These are phyloP conservation scores for Pilatotrama ljubarskyi DNA, from an alignment of 768 basidiomycete genomes.

Conservation along the genomic window DNA sequence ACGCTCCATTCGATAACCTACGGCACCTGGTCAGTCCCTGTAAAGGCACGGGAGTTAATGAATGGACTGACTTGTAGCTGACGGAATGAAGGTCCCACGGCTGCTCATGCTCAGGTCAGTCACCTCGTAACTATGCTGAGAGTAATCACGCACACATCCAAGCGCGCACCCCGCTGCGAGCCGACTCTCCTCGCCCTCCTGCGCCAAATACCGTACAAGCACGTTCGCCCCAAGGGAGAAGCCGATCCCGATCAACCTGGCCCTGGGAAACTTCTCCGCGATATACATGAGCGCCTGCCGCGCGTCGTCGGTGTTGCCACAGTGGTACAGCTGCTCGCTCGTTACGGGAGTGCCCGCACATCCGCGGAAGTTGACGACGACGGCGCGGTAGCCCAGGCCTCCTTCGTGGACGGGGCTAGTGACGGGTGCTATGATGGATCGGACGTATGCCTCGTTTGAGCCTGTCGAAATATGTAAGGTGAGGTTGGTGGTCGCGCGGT, in stretches of 20 bases:
- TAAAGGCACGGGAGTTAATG: background rate
- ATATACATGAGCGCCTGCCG: constrained; percentile 80
- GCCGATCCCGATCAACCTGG: constrained; percentile 84
- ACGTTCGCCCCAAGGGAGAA: constrained; percentile 95
- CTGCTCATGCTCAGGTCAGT: background rate
- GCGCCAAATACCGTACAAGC: constrained; percentile 82
- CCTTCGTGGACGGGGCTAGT: constrained; percentile 67
- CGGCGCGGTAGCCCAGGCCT: constrained; percentile 85
- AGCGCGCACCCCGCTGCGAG: constrained; percentile 68
- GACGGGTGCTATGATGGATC: constrained; percentile 74
- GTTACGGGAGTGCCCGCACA: constrained; percentile 87
- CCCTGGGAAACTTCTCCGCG: constrained; percentile 66
- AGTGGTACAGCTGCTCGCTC: constrained; percentile 80
- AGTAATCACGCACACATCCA: constrained; percentile 53
- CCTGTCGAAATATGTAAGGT: constrained; percentile 41
- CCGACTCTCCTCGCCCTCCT: constrained; percentile 68
- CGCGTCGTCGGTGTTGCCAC: constrained; percentile 87
- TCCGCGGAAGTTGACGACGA: constrained; percentile 90
- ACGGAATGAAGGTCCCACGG: constrained; percentile 9
- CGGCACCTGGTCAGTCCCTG: constrained; percentile 44
- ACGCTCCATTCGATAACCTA: constrained; percentile 35
- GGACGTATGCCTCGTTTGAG: constrained; percentile 87
- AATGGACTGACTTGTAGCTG: constrained; percentile 1
- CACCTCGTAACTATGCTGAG: background rate
- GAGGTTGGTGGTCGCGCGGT: too few relatives aligned